Evolutionary conservation across 2,329 filamentous ascomycete genomes (phyloP).

Genomic region (Botrytis paeoniae): DNA sequence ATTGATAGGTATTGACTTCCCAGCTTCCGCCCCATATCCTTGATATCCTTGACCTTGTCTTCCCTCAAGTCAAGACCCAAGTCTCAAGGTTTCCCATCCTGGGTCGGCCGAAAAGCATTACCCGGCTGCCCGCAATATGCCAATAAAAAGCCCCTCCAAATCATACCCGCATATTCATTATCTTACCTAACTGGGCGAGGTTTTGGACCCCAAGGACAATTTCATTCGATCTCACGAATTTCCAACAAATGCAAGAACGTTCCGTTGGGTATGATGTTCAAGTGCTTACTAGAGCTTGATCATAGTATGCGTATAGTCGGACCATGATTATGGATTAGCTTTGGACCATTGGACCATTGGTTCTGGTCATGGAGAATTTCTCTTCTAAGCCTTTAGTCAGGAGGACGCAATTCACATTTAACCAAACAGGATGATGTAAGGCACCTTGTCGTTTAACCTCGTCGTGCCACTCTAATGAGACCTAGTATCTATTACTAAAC

Average conservation of each 20-base stretch:
- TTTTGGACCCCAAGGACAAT: neutral
- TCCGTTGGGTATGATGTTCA: slow-evolving; percentile 7
- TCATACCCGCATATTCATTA: slow-evolving; percentile 1
- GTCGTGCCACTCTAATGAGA: neutral
- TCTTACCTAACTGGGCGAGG: slow-evolving; percentile 5
- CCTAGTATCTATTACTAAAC: neutral
- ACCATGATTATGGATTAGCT: neutral
- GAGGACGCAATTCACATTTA: neutral
- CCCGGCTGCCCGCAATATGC: slow-evolving; percentile 8
- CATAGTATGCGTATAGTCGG: neutral
- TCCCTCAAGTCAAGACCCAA: neutral
- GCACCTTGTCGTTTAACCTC: neutral
- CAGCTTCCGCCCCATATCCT: neutral
- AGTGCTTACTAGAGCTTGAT: slow-evolving; percentile 11
- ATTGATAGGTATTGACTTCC: slow-evolving; percentile 3
- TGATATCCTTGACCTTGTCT: slow-evolving; percentile 6
- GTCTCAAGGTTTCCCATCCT: neutral
- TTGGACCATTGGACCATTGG: neutral
- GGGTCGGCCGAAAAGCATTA: neutral
- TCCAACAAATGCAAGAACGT: slow-evolving; percentile 18
- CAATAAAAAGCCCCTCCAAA: neutral
- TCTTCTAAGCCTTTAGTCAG: neutral
- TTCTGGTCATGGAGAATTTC: neutral
- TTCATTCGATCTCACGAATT: slow-evolving; percentile 13
- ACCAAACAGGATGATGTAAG: slow-evolving; percentile 2